These are phyloP conservation scores for Terana coerulea DNA, from an alignment of 768 basidiomycete genomes.

Conservation along the genomic window DNA sequence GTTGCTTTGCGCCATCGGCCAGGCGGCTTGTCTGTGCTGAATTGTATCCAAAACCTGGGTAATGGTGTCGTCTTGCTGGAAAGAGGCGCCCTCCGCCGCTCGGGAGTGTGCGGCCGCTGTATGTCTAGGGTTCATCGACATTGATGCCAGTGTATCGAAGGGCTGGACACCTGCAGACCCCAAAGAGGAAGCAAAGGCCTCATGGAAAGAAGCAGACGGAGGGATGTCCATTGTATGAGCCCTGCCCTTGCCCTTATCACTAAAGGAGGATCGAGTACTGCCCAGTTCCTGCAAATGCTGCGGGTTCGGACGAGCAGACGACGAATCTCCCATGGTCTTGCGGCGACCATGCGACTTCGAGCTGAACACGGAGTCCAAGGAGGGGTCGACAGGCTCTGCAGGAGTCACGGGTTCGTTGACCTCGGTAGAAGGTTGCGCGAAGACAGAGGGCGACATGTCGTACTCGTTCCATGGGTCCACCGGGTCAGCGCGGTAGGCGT, in stretches of 20 bases:
- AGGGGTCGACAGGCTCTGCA: not conserved
- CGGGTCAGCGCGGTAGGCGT: not conserved
- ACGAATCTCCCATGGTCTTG: not conserved
- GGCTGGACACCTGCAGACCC: not conserved
- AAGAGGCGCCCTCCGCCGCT: not conserved
- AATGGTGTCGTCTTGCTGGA: not conserved
- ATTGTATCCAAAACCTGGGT: constrained; percentile 5
- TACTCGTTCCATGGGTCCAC: constrained; percentile 2
- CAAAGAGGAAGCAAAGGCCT: not conserved
- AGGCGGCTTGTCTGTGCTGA: not conserved
- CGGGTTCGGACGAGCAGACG: not conserved
- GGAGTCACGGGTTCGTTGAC: not conserved
- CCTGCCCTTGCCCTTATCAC: not conserved
- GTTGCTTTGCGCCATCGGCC: not conserved
- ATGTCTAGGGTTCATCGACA: not conserved
- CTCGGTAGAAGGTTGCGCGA: not conserved
- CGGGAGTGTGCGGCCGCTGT: not conserved
- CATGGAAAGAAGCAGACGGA: not conserved
- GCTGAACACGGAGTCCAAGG: constrained; percentile 6
- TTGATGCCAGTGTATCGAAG: not conserved
- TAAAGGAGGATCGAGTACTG: not conserved
- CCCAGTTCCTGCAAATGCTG: not conserved
- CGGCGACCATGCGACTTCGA: not conserved
- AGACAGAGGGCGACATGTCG: constrained; percentile 13
- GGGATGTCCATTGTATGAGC: not conserved